phyloP scores from a whole-genome alignment of 2,329 filamentous ascomycete species.

The Alternaria sp. region DNA sequence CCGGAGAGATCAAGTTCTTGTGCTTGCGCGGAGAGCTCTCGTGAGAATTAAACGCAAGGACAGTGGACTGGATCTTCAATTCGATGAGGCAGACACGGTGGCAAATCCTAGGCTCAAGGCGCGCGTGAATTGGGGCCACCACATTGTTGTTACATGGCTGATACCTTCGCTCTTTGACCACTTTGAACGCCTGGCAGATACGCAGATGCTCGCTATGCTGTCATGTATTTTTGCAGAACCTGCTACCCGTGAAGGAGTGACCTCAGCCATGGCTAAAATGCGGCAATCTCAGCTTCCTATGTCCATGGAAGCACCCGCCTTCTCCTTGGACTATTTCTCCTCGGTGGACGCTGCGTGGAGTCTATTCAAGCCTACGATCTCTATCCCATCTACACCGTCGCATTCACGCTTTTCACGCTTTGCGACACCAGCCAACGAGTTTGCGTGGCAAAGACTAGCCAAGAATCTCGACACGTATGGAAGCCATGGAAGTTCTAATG shows the following conservation, averaged over 20 bases:
- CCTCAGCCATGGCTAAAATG: conserved; percentile 49
- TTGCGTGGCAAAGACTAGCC: conserved; percentile 42
- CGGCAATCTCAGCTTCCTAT: conserved; percentile 51
- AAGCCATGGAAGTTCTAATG: conserved; percentile 61
- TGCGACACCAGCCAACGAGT: conserved; percentile 43
- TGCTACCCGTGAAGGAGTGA: conserved; percentile 53
- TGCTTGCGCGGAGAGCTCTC: conserved; percentile 72
- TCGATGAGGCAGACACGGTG: conserved; percentile 54
- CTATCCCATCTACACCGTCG: conserved; percentile 44
- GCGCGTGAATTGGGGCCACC: conserved; percentile 64
- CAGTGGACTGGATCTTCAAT: conserved; percentile 59
- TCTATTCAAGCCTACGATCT: conserved; percentile 51
- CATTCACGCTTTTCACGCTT: conserved; percentile 45
- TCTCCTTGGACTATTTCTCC: conserved; percentile 59
- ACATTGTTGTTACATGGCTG: conserved; percentile 66
- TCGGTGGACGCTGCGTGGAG: conserved; percentile 56
- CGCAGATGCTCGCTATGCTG: conserved; percentile 72
- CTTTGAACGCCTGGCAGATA: conserved; percentile 67
- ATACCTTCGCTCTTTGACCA: conserved; percentile 66
- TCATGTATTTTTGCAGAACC: conserved; percentile 66
- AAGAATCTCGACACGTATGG: conserved; percentile 54
- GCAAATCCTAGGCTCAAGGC: conserved; percentile 53
- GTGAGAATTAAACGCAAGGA: conserved; percentile 61
- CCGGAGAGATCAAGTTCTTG: conserved; percentile 68
- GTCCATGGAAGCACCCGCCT: conserved; percentile 55